Evolutionary conservation across 257 asterid genomes (phyloP).

Genomic region (Echium plantagineum): DNA sequence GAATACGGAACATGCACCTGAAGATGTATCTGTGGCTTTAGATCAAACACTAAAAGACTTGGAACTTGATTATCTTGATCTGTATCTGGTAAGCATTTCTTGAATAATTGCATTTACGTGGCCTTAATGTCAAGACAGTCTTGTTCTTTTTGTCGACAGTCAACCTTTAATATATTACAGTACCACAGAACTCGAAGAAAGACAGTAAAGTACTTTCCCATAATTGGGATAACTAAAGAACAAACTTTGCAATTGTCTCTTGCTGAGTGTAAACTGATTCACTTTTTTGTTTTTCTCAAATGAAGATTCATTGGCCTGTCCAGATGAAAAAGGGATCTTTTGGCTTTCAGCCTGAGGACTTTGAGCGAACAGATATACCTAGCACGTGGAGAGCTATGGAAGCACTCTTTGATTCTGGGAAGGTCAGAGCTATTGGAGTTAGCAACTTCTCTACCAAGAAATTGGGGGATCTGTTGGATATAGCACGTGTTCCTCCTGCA

Average conservation of each 20-base stretch:
- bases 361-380: slow-evolving; percentile 32
- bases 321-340: slow-evolving; percentile 37
- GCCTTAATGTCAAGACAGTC: too few species aligned
- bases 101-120: neutral
- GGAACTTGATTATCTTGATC: slow-evolving; percentile 66
- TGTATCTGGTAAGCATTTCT: slow-evolving; percentile 51
- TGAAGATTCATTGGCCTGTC: slow-evolving; percentile 61
- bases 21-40: slow-evolving; percentile 58
- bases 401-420: slow-evolving; percentile 37
- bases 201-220: neutral
- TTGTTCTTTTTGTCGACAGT: too few species aligned
- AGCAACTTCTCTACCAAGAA: slow-evolving; percentile 53
- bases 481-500: slow-evolving; percentile 49
- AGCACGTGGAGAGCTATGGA: slow-evolving; percentile 65
- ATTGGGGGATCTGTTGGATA: slow-evolving; percentile 27
- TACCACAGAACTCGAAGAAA: neutral
- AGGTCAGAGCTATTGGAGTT: slow-evolving; percentile 54
- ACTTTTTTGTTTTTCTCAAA: neutral
- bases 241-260: neutral
- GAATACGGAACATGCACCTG: slow-evolving; percentile 53
- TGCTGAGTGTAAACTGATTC: too few species aligned
- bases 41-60: slow-evolving; percentile 47
- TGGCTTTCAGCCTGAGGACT: slow-evolving; percentile 22
- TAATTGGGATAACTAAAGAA: neutral
- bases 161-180: neutral